Percentiles rank a stretch among this genome's conserved stretches.
Conservation (phyloP, 192 early-diverging fungal genomes). For the Entophlyctis luteolus region DNA sequence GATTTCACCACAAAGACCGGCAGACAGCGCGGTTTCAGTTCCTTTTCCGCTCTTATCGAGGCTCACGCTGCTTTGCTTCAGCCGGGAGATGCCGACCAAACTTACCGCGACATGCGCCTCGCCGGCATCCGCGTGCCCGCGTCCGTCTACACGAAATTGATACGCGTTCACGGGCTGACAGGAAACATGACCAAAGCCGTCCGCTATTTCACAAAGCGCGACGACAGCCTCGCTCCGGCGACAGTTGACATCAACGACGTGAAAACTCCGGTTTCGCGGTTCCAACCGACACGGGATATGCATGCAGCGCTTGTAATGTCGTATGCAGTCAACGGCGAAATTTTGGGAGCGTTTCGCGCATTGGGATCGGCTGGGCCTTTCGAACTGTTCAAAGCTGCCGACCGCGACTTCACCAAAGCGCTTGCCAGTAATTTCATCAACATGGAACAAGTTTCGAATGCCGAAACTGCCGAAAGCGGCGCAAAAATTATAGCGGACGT, state of each 20-base stretch:
- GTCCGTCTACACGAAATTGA: background rate
- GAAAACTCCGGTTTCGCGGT: background rate
- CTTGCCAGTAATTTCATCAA: background rate
- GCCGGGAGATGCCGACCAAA: conserved; percentile 6
- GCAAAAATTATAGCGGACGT: background rate
- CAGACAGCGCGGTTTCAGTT: background rate
- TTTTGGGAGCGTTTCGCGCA: background rate
- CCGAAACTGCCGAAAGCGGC: background rate
- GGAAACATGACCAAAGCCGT: conserved; percentile 2
- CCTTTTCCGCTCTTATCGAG: conserved; percentile 4
- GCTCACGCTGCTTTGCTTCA: background rate
- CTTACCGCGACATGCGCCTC: conserved; percentile 13
- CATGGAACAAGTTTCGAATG: background rate
- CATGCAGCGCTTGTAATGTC: background rate
- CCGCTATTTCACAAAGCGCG: conserved; percentile 3
- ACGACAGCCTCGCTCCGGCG: background rate
- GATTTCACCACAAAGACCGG: background rate
- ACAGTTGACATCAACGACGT: background rate
- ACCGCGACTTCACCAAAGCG: background rate
- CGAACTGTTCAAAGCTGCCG: background rate
- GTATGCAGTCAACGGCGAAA: conserved; percentile 3
- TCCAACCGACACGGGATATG: conserved; percentile 4
- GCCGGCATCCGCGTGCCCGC: background rate
- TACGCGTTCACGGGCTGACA: background rate
- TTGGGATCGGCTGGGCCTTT: background rate